Conservation (phyloP, 2,329 filamentous ascomycete species). For the Ilyonectria robusta region DNA sequence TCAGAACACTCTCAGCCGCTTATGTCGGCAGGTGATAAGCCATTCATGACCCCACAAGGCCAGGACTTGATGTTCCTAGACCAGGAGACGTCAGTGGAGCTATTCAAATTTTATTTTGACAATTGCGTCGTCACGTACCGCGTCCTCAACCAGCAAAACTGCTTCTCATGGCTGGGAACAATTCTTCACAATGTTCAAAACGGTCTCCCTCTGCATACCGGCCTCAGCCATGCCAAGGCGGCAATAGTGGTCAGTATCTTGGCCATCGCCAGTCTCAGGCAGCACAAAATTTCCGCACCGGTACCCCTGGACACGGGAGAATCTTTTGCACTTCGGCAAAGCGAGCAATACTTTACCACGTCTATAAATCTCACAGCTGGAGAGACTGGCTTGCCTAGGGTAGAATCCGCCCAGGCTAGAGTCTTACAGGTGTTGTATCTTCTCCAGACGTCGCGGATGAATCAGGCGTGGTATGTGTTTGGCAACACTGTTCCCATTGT, state of each 20-base stretch:
- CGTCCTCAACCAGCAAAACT: conserved; percentile 67
- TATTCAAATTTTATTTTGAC: conserved; percentile 67
- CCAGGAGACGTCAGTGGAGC: conserved; percentile 30
- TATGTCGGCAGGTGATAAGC: conserved; percentile 48
- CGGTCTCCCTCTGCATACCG: conserved; percentile 53
- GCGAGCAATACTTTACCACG: conserved; percentile 46
- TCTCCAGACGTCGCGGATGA: conserved; percentile 41
- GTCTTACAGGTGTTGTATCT: conserved; percentile 43
- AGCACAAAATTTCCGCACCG: conserved; percentile 53
- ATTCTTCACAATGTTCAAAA: conserved; percentile 55
- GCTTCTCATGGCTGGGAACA: conserved; percentile 62
- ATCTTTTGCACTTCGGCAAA: conserved; percentile 32
- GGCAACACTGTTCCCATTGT: conserved; percentile 40
- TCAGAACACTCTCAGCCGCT: conserved; percentile 45
- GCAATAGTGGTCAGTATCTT: conserved; percentile 64
- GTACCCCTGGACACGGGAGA: background rate
- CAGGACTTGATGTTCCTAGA: conserved; percentile 37
- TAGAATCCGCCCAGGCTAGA: conserved; percentile 42
- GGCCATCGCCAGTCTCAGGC: conserved; percentile 62
- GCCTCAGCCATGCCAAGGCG: conserved; percentile 60
- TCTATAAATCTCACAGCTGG: conserved; percentile 38
- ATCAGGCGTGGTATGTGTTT: conserved; percentile 46
- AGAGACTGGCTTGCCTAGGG: conserved; percentile 45
- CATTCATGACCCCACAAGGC: conserved; percentile 39
- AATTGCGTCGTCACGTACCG: conserved; percentile 72